Conservation (phyloP, 768 basidiomycete genomes). For the Krasilnikovozyma curviuscula region DNA sequence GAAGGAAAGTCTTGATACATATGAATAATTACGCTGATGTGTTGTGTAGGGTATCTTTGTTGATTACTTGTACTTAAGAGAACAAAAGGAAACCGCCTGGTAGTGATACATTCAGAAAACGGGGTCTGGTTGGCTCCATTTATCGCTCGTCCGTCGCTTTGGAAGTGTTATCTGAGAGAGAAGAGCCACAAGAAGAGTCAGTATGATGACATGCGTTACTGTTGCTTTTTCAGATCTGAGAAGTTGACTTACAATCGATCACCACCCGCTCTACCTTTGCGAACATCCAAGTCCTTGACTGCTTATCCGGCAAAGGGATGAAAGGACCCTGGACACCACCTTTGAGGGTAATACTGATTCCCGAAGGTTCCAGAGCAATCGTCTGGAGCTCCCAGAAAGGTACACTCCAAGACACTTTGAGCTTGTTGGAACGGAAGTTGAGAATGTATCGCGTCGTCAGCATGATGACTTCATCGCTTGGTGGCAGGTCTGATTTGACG, state of each 20-base stretch:
- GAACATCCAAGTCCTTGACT: conserved; percentile 28
- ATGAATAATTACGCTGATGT: too few species aligned
- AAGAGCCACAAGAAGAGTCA: too few species aligned
- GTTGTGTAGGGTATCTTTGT: too few species aligned
- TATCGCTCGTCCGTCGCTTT: too few species aligned
- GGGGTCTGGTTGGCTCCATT: too few species aligned
- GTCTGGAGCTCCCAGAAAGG: conserved; percentile 71
- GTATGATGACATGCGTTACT: too few species aligned
- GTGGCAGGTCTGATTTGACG: conserved; percentile 41
- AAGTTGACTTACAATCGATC: neutral
- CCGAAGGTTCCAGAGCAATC: conserved; percentile 72
- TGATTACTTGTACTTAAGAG: too few species aligned
- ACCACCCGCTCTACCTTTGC: conserved; percentile 22
- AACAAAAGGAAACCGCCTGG: too few species aligned
- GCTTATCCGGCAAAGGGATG: conserved; percentile 27
- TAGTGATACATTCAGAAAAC: too few species aligned
- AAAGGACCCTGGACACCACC: conserved; percentile 32
- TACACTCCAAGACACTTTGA: conserved; percentile 78
- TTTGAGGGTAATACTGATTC: conserved; percentile 60
- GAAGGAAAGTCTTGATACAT: too few species aligned
- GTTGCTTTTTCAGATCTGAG: too few species aligned
- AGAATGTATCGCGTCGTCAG: conserved; percentile 61
- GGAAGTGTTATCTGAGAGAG: too few species aligned
- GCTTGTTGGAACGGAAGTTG: conserved; percentile 64
- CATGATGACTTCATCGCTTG: conserved; percentile 42